These are phyloP conservation scores for Solanum megistacrolobum DNA, from an alignment of 257 asterid species.

Conservation along the genomic window DNA sequence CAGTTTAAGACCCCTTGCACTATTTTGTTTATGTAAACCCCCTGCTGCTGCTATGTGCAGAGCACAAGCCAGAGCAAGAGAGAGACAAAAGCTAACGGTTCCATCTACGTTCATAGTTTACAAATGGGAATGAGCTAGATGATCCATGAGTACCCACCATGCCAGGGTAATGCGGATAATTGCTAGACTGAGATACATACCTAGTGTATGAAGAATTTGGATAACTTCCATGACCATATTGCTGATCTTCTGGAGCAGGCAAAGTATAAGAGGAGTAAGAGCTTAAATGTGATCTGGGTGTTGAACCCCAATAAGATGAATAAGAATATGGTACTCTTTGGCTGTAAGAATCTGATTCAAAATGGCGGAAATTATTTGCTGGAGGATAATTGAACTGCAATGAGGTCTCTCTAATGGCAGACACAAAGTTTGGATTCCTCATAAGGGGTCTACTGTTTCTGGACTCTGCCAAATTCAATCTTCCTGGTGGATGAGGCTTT, in stretches of 20 bases:
- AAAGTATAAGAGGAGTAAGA: not conserved
- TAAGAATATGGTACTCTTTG: slow-evolving; percentile 2
- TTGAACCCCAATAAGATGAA: slow-evolving; percentile 8
- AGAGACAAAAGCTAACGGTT: not conserved
- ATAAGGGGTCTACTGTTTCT: slow-evolving; percentile 7
- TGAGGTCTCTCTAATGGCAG: slow-evolving; percentile 15
- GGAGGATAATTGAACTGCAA: not conserved
- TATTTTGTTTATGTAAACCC: not conserved
- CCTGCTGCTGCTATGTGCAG: not conserved
- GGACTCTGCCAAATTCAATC: slow-evolving; percentile 1
- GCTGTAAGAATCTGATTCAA: not conserved
- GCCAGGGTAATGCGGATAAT: slow-evolving; percentile 7
- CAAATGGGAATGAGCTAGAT: not conserved
- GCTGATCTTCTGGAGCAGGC: slow-evolving; percentile 4
- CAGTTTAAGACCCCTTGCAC: not conserved
- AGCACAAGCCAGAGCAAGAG: not conserved
- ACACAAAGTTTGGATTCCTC: slow-evolving; percentile 12
- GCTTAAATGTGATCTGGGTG: slow-evolving; percentile 8
- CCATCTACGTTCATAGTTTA: not conserved
- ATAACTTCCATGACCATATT: slow-evolving; percentile 1
- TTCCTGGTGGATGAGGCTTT: slow-evolving; percentile 2
- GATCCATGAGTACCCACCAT: not conserved
- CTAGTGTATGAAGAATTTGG: slow-evolving; percentile 9
- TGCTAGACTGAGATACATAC: slow-evolving; percentile 3
- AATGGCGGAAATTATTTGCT: slow-evolving; percentile 8